Conservation (phyloP, 176 grass and related monocot species). For the Musa acuminata region DNA sequence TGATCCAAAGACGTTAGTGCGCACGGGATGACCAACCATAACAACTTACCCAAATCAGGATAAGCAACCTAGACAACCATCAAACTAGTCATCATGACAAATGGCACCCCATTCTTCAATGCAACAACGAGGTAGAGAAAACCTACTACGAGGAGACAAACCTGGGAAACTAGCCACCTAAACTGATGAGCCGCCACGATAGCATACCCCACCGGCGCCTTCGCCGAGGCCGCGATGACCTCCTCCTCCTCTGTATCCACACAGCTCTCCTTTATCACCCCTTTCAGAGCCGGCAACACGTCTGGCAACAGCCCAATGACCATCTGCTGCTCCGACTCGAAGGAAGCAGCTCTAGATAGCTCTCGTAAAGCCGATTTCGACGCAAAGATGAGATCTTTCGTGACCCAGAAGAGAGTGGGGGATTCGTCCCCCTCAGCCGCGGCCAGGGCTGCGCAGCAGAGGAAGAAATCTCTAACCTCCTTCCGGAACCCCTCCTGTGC, state of each 20-base stretch:
- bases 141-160: conserved; percentile 12
- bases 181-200: conserved; percentile 63
- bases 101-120: neutral
- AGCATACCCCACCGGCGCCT: conserved; percentile 53
- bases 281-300: conserved; percentile 44
- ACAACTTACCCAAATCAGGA: conserved; percentile 60
- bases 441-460: conserved; percentile 43
- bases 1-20: conserved; percentile 82
- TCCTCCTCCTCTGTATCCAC: conserved; percentile 45
- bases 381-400: conserved; percentile 22
- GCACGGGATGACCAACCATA: conserved; percentile 67
- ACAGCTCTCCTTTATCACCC: conserved; percentile 44
- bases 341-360: conserved; percentile 29
- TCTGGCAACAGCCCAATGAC: conserved; percentile 35
- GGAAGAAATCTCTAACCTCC: conserved; percentile 35
- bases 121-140: neutral
- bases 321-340: conserved; percentile 38
- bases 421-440: conserved; percentile 30
- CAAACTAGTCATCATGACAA: conserved; percentile 13
- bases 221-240: conserved; percentile 26
- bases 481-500: conserved; percentile 9
- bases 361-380: conserved; percentile 23
- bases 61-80: conserved; percentile 38
- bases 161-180: conserved; percentile 79
- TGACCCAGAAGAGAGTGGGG: conserved; percentile 63